Percentiles rank a stretch among this genome's conserved stretches.
Conservation (phyloP, 352 stramenopile genomes). For the Phytophthora ohioensis region DNA sequence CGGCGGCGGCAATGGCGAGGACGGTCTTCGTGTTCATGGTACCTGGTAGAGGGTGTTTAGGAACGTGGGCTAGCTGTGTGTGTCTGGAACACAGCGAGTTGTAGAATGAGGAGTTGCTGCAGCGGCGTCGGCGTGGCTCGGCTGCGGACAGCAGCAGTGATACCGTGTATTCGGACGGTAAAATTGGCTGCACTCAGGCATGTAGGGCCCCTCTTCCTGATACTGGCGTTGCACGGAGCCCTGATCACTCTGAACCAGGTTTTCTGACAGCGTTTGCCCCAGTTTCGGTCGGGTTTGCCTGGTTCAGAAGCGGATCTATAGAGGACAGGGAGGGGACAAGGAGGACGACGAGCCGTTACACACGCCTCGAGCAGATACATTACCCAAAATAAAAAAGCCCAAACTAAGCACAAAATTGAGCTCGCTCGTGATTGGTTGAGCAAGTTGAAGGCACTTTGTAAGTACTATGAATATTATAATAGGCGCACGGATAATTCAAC, state of each 20-base stretch:
- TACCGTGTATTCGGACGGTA: background rate
- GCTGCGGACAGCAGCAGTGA: background rate
- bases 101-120: conserved; percentile 10
- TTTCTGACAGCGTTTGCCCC: background rate
- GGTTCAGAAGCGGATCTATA: conserved; percentile 1
- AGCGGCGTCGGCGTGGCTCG: no score
- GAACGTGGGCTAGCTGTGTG: background rate
- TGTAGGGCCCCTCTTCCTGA: no score
- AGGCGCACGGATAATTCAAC: no score
- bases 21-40: conserved; percentile 40
- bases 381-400: conserved; percentile 8
- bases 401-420: background rate
- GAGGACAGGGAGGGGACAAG: conserved; percentile 1
- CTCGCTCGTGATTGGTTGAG: background rate
- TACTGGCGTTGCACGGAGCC: background rate
- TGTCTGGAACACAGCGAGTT: conserved; percentile 29
- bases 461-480: no score
- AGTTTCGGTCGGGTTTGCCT: background rate
- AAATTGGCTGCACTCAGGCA: background rate
- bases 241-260: background rate
- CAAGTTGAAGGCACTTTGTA: background rate
- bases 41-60: conserved; percentile 14
- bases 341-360: conserved; percentile 2
- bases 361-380: conserved; percentile 6
- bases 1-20: conserved; percentile 26